Conservation (phyloP, 2,329 filamentous ascomycete species). For the Fusarium drepaniforme region DNA sequence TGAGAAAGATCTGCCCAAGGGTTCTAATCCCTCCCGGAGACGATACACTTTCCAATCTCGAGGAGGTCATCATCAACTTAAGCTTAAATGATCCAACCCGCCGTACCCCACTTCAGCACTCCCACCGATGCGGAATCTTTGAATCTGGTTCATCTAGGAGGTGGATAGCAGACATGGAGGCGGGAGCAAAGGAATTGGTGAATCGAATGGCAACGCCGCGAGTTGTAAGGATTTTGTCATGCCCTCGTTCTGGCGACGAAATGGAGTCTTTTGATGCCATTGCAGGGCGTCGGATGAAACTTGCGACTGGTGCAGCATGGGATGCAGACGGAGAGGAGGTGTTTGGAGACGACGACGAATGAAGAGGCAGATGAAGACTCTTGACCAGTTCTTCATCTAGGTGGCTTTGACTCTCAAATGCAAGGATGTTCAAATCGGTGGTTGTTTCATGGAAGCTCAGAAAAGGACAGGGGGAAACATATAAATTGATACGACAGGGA, state of each 20-base stretch:
- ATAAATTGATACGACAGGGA: background rate
- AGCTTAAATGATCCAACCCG: background rate
- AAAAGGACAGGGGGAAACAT: background rate
- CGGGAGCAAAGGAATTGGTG: background rate
- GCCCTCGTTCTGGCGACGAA: background rate
- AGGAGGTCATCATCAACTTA: constrained; percentile 1
- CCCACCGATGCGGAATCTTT: background rate
- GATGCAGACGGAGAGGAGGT: background rate
- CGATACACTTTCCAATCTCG: background rate
- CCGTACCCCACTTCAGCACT: background rate
- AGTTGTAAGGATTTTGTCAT: background rate
- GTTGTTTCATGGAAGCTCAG: background rate
- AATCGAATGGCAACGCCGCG: background rate
- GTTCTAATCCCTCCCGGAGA: background rate
- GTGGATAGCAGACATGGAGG: background rate
- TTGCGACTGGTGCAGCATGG: background rate
- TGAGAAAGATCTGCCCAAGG: background rate
- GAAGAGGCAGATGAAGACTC: background rate
- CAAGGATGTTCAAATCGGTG: background rate
- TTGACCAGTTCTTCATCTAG: background rate
- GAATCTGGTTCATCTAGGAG: too few species aligned
- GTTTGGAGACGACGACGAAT: background rate
- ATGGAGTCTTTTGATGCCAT: background rate
- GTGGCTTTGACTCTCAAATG: background rate
- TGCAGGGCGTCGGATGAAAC: background rate